Evolutionary conservation across 2,329 filamentous ascomycete species (phyloP), one percentile per base, ranked within the genome.

Genomic region (Aciculosporium take): DNA sequence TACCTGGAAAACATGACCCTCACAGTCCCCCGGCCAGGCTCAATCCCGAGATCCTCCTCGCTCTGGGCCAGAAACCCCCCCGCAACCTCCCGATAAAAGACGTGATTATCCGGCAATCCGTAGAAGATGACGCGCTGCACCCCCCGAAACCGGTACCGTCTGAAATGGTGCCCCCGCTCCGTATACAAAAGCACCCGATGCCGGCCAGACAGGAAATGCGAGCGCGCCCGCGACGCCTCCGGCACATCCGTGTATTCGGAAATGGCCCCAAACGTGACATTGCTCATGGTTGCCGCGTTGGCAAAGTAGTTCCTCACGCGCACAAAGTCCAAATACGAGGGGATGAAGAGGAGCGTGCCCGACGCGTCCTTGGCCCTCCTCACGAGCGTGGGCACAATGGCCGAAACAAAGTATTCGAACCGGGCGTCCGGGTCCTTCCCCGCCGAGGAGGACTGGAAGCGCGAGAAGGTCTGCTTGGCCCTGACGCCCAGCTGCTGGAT

Each of bases 131-230:
- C 74, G 31, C 79, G 72, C 58, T 79, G 80, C 12, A 91, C 86
- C 18, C 91, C 91, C 28, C 77, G 74, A 41, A 98, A 71, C 49
- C 76, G 74, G 56, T 91, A 87, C n/a, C 91, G 74, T 38, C 86
- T 78, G 69, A 96, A 96, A 61, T 98, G 91, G 62, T 98, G 91
- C n/a, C 88, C 84, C 45, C 91, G 79, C 59, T 94, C 89, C 2
- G 88, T 93, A 63, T 96, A 98, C 13, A 98, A 67, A 30, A 98
- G 63, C 15, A 96, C 72, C 17, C 77, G 77, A 56, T 95, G 84
- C 13, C 87, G 72, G 5, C 88, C 91, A 30, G 69, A 82, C 48
- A 86, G 66, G 62, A 98, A 96, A 57, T 95, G 84, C 10, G 84
- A 88, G 20, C 89, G 73, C 7, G 89, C 86, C 30, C 89, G 78